Evolutionary conservation across 306 rosid species (phyloP).

Genomic region (Casuarina glauca): DNA sequence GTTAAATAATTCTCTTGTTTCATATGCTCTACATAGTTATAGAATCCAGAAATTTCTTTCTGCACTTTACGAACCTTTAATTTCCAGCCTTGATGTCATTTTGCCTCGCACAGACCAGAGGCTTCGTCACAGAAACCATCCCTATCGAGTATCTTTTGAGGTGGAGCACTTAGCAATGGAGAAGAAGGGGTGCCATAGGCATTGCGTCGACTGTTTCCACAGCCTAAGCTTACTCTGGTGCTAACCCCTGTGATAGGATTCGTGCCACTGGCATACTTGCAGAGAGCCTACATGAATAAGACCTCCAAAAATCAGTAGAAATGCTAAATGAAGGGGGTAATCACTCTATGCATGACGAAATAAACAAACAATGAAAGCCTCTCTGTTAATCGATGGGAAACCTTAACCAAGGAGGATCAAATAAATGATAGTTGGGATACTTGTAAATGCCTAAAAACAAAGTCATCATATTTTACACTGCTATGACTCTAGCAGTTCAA

Average conservation of each 20-base stretch:
- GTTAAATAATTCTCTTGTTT: not conserved
- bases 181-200: constrained; percentile 74
- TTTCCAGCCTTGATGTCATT: constrained; percentile 26
- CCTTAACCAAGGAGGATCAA: not conserved
- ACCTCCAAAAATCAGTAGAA: not conserved
- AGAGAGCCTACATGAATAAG: constrained; percentile 38
- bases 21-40: not conserved
- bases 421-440: not conserved
- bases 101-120: constrained; percentile 75
- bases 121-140: constrained; percentile 60
- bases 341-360: not conserved
- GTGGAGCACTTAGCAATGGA: constrained; percentile 79
- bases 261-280: constrained; percentile 61
- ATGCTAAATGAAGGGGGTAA: not conserved
- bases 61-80: constrained; percentile 2
- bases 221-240: constrained; percentile 66
- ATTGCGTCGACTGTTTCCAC: constrained; percentile 81
- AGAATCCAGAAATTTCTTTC: not conserved
- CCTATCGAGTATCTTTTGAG: constrained; percentile 57
- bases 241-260: constrained; percentile 59
- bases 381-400: not conserved
- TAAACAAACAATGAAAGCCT: not conserved
- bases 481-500: not conserved
- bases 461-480: no score
- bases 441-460: not conserved